Evolutionary conservation across 2,329 filamentous ascomycete genomes (phyloP).

Genomic region (Fusarium torreyae): DNA sequence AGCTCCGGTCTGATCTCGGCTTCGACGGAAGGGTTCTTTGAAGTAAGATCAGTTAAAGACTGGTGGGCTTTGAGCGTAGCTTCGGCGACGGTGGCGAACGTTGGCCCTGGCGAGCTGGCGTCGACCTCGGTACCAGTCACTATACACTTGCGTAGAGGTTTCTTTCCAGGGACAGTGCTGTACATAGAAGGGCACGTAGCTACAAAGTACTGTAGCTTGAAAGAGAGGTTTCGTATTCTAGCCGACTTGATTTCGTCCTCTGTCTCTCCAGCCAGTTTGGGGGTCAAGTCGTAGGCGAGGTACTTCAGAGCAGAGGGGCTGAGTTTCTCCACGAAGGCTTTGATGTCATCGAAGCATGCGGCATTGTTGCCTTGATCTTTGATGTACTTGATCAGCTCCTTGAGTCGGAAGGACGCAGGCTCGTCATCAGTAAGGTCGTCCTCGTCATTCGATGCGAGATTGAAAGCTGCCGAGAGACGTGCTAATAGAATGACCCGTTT

Average conservation of each 20-base stretch:
- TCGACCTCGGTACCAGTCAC: conserved; percentile 45
- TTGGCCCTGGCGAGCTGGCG: conserved; percentile 38
- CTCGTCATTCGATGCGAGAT: conserved; percentile 50
- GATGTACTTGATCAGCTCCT: conserved; percentile 57
- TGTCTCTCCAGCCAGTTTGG: conserved; percentile 51
- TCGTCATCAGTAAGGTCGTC: conserved; percentile 50
- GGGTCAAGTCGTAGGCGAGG: conserved; percentile 57
- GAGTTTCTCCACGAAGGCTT: conserved; percentile 61
- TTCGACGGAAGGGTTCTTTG: conserved; percentile 39
- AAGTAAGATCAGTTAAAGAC: conserved; percentile 24
- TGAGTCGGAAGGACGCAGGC: conserved; percentile 52
- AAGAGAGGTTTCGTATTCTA: conserved; percentile 54
- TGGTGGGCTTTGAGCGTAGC: conserved; percentile 42
- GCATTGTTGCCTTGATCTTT: conserved; percentile 55
- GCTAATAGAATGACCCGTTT: conserved; percentile 58
- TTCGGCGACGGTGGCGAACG: conserved; percentile 46
- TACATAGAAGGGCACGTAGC: conserved; percentile 56
- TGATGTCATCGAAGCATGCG: conserved; percentile 65
- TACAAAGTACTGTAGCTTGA: conserved; percentile 63
- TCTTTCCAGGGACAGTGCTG: conserved; percentile 34
- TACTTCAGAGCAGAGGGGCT: conserved; percentile 57
- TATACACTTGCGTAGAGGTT: conserved; percentile 44
- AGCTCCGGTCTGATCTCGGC: conserved; percentile 54
- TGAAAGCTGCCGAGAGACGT: conserved; percentile 57
- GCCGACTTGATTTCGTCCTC: conserved; percentile 45